Percentiles rank a stretch among this genome's conserved stretches.
These are phyloP conservation scores for Calendula officinalis DNA, from an alignment of 129 eudicot genomes.

Conservation along the genomic window DNA sequence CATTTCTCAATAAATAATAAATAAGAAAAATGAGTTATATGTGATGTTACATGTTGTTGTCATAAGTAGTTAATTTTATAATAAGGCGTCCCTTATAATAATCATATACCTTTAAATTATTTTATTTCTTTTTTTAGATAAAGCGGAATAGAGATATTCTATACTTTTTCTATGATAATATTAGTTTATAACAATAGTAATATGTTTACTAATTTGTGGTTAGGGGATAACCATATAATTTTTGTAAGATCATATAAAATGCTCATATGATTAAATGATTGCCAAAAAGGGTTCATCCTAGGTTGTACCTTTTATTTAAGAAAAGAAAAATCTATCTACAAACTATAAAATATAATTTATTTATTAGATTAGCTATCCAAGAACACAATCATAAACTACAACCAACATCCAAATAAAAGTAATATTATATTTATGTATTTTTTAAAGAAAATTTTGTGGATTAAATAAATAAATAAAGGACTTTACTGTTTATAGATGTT, in stretches of 20 bases:
- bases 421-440: constrained; percentile 17
- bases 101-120: constrained; percentile 2
- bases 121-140: neutral
- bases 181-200: constrained; percentile 12
- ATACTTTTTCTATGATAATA: neutral
- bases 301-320: constrained; percentile 27
- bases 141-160: neutral
- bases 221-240: constrained; percentile 19
- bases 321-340: constrained; percentile 15
- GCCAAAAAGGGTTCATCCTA: constrained; percentile 29
- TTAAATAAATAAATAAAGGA: constrained; percentile 11
- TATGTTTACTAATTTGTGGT: constrained; percentile 32
- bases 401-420: constrained; percentile 24
- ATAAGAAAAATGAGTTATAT: too few relatives aligned
- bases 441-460: neutral
- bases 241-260: constrained; percentile 10
- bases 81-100: too few relatives aligned
- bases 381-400: constrained; percentile 26
- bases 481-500: constrained; percentile 13
- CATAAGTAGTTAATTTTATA: too few relatives aligned
- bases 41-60: too few relatives aligned
- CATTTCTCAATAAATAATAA: too few relatives aligned
- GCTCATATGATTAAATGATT: constrained; percentile 26
- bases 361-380: neutral
- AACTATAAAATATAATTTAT: constrained; percentile 14